These are phyloP conservation scores for Bipolaris bicolor DNA, from an alignment of 2,329 filamentous ascomycete species.

Conservation along the genomic window DNA sequence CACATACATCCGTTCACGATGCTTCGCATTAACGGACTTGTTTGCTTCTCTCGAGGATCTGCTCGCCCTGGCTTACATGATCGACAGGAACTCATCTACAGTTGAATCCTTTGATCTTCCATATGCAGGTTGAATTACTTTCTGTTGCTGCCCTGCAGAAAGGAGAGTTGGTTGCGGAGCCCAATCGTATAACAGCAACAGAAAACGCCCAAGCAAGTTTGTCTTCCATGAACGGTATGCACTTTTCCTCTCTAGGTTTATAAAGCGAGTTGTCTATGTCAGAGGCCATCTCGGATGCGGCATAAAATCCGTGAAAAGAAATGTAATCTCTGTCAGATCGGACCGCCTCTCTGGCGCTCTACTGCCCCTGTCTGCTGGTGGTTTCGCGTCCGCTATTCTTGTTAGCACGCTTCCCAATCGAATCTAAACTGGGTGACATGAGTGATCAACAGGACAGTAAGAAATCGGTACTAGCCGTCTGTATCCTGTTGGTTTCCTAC, in stretches of 20 bases:
- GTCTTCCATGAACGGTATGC: not conserved
- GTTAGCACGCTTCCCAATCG: not conserved
- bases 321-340: not conserved
- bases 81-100: not conserved
- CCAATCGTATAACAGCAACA: not conserved
- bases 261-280: not conserved
- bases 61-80: not conserved
- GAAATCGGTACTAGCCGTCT: not conserved
- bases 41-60: not conserved
- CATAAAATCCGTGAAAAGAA: not conserved
- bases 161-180: not conserved
- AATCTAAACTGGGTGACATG: not conserved
- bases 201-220: not conserved
- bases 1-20: not conserved
- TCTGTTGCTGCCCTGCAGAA: not conserved
- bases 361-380: not conserved
- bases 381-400: not conserved
- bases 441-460: not conserved
- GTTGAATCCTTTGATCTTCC: not conserved
- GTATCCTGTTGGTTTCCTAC: not conserved
- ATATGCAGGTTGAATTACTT: too few relatives aligned
- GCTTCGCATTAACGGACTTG: not conserved
- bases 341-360: not conserved
- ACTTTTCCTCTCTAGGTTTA: not conserved
- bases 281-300: too few relatives aligned